Evolutionary conservation across 345 rosid genomes (phyloP).

Genomic region (Cardamine resedifolia): DNA sequence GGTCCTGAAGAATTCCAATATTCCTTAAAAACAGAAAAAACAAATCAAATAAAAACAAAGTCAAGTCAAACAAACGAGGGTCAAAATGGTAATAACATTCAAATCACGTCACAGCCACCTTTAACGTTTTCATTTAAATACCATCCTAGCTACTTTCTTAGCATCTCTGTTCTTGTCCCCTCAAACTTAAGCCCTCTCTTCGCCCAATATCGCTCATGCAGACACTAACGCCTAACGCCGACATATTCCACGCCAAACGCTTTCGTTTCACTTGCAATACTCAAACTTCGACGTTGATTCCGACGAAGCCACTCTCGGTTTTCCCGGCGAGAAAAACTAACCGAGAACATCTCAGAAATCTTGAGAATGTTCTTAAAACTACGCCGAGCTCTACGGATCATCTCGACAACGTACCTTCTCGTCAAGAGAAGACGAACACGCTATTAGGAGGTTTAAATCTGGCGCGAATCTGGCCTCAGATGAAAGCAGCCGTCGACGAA

Average conservation of each 20-base stretch:
- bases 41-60: constrained; percentile 35
- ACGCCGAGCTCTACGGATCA: constrained; percentile 7
- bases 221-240: constrained; percentile 51
- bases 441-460: constrained; percentile 59
- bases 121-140: constrained; percentile 17
- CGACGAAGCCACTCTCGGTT: constrained; percentile 16
- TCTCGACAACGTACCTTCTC: constrained; percentile 5
- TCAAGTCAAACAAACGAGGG: constrained; percentile 32
- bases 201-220: constrained; percentile 38
- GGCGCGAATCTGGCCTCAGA: constrained; percentile 72
- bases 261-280: constrained; percentile 52
- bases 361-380: constrained; percentile 47
- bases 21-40: background rate
- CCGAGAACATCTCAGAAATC: constrained; percentile 51
- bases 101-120: constrained; percentile 19
- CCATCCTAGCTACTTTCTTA: background rate
- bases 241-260: constrained; percentile 46
- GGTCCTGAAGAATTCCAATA: constrained; percentile 6
- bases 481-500: constrained; percentile 78
- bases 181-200: constrained; percentile 1
- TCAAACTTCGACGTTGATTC: constrained; percentile 48
- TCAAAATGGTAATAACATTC: constrained; percentile 23
- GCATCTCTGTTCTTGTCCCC: constrained; percentile 10
- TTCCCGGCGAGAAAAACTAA: constrained; percentile 1
- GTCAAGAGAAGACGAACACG: constrained; percentile 19